Evolutionary conservation across 2,329 filamentous ascomycete genomes (phyloP), one percentile per base, ranked within the genome.

Genomic region (Pyrenochaeta sp.): DNA sequence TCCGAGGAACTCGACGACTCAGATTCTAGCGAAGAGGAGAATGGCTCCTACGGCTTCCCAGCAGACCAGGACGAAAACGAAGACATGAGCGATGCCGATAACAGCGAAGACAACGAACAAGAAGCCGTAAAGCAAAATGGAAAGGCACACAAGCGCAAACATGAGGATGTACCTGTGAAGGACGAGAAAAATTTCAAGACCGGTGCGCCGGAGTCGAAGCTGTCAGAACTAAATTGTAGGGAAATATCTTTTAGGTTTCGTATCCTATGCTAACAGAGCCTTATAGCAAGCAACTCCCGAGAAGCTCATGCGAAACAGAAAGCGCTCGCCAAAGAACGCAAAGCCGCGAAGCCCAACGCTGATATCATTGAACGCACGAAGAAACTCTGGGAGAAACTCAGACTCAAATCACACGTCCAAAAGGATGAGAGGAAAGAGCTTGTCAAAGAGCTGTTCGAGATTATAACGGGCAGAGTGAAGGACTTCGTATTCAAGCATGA

Each of bases 401-500:
- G 95, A 65, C 85, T 92, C 69, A 98, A 98, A 81, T 97, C 93
- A 2, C 92, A 97, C 71, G 92, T 99, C 1, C 91, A 93, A 40
- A 88, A 90, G 70, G 91, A 96, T 39, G 93, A 99, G 82, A 77
- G 95, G 62, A 90, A 94, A 78, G 85, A 90, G 75, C 86, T 99
- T 40, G 91, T 98, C 47, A 86, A 89, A 59, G 94, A 99, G 81
- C 85, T 99, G 27, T 98, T 96, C 78, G 85, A 86, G 56, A 96
- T 99, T 72, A 91, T 97, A 71, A 95, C 91, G 25, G 94, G 93
- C 52, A 88, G 91, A 56, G 91, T 98, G 71, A 92, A 92, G 79
- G 95, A 98, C 62, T 97, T 98, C 67, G 94, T 97, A 22, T 91
- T 99, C 81, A 99, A 99, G 86, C 95, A 99, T 78, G 95, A 99